These are phyloP conservation scores for Arthrinium puccinioides DNA, from an alignment of 2,329 filamentous ascomycete genomes.

Conservation along the genomic window DNA sequence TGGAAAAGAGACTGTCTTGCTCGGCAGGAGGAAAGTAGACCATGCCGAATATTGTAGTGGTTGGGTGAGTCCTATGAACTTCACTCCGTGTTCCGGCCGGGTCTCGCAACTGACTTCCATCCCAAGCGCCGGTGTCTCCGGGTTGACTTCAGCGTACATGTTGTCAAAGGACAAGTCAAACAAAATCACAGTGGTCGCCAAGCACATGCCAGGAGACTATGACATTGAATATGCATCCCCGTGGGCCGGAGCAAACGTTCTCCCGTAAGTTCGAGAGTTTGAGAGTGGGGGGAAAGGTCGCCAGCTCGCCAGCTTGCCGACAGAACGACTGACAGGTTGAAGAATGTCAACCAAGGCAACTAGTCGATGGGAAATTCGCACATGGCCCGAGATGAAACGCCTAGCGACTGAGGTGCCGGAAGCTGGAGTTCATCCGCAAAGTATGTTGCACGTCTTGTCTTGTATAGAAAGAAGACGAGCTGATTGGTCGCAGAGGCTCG, in stretches of 20 bases:
- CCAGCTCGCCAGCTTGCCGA: neutral
- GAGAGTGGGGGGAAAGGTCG: neutral
- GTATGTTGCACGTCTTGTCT: conserved; percentile 11
- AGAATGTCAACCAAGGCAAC: conserved; percentile 20
- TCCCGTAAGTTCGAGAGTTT: conserved; percentile 16
- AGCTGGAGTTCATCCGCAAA: conserved; percentile 24
- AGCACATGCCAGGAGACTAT: conserved; percentile 91
- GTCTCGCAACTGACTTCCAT: no score
- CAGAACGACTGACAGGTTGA: neutral
- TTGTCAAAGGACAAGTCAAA: conserved; percentile 23
- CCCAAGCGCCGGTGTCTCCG: conserved; percentile 23
- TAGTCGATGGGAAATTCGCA: conserved; percentile 21
- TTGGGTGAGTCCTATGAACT: conserved; percentile 5
- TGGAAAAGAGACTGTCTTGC: no score
- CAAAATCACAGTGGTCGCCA: conserved; percentile 63
- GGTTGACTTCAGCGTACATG: conserved; percentile 24
- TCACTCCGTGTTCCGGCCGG: neutral
- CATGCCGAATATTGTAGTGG: conserved; percentile 9
- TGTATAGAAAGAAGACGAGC: neutral
- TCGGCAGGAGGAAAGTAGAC: no score
- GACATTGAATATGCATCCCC: conserved; percentile 78
- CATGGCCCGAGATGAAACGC: conserved; percentile 21
- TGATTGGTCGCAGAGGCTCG: conserved; percentile 30
- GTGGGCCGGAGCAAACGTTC: conserved; percentile 23
- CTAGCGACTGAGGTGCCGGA: conserved; percentile 24